phyloP scores from a whole-genome alignment of 352 stramenopile species.

The Pythium rhizo-oryzae region DNA sequence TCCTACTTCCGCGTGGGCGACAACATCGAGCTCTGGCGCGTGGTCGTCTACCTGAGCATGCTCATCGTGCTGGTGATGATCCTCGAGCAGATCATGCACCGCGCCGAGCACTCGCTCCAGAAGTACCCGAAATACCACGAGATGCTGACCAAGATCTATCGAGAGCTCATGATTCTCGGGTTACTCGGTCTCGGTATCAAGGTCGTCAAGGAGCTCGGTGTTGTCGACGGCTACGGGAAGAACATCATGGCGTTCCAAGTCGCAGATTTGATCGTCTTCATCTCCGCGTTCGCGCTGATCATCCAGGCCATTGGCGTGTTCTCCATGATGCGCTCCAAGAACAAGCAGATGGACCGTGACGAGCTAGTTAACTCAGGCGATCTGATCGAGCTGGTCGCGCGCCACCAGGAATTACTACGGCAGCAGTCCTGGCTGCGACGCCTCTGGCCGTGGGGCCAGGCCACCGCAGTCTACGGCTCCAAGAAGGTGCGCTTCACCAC shows the following conservation, averaged over 20 bases:
- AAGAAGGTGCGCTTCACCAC: slow-evolving; percentile 12
- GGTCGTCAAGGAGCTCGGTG: slow-evolving; percentile 27
- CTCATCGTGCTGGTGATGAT: slow-evolving; percentile 50
- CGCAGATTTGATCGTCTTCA: slow-evolving; percentile 41
- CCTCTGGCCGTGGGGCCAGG: slow-evolving; percentile 15
- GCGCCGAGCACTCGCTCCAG: slow-evolving; percentile 47
- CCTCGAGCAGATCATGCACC: slow-evolving; percentile 53
- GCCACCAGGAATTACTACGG: slow-evolving; percentile 26
- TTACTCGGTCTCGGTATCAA: slow-evolving; percentile 41
- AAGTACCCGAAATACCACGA: slow-evolving; percentile 67
- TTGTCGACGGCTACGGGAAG: slow-evolving; percentile 18
- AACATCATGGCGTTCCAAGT: slow-evolving; percentile 38
- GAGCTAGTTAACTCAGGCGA: slow-evolving; percentile 28
- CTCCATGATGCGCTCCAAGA: slow-evolving; percentile 29
- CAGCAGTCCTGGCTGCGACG: slow-evolving; percentile 14
- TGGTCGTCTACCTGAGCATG: slow-evolving; percentile 47
- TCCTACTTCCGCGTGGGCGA: slow-evolving; percentile 47
- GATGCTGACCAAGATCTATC: slow-evolving; percentile 60
- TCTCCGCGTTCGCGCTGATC: slow-evolving; percentile 35
- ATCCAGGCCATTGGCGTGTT: slow-evolving; percentile 36
- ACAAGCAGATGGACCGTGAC: slow-evolving; percentile 29
- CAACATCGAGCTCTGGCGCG: slow-evolving; percentile 56
- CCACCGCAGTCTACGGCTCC: not conserved
- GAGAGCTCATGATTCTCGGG: slow-evolving; percentile 32
- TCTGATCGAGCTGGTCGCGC: slow-evolving; percentile 30